A percentile compares a stretch with the other conserved stretches of the same genome.
Conservation (phyloP, 2,329 filamentous ascomycete genomes). For the Myriosclerotinia curreyana region DNA sequence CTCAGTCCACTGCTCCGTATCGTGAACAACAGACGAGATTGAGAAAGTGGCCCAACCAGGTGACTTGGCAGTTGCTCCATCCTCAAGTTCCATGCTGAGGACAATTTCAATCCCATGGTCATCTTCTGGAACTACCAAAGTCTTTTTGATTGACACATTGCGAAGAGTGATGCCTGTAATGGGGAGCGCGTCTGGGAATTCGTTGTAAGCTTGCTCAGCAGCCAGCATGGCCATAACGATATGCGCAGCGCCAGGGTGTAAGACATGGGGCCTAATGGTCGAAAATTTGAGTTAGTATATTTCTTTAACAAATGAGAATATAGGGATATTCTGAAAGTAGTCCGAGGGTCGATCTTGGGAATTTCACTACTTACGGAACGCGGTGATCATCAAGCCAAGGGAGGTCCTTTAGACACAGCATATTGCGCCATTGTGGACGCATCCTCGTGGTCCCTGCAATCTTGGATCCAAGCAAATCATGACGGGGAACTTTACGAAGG, state of each 20-base stretch:
- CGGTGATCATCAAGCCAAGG: slow-evolving; percentile 44
- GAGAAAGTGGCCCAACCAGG: slow-evolving; percentile 2
- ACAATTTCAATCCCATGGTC: slow-evolving; percentile 19
- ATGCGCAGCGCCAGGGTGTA: slow-evolving; percentile 38
- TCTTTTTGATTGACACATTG: slow-evolving; percentile 17
- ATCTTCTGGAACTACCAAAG: slow-evolving; percentile 15
- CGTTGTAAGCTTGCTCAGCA: slow-evolving; percentile 30
- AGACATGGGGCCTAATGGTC: no score
- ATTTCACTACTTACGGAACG: no score
- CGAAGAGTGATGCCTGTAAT: slow-evolving; percentile 26
- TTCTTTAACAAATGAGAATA: no score
- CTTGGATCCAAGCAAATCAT: slow-evolving; percentile 41
- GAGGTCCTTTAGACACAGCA: slow-evolving; percentile 40
- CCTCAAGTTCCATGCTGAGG: neutral
- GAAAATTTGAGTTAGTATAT: no score
- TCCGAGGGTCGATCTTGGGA: no score
- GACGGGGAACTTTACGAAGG: slow-evolving; percentile 37
- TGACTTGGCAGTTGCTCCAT: neutral
- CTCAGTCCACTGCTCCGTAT: neutral
- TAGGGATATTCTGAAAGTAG: no score
- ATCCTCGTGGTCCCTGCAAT: slow-evolving; percentile 30
- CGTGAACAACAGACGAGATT: neutral
- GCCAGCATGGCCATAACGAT: slow-evolving; percentile 28
- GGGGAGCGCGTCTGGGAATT: slow-evolving; percentile 38
- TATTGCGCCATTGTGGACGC: slow-evolving; percentile 28